These are phyloP conservation scores for Aspergillus pseudotamarii DNA, from an alignment of 2,329 filamentous ascomycete species.

Conservation along the genomic window DNA sequence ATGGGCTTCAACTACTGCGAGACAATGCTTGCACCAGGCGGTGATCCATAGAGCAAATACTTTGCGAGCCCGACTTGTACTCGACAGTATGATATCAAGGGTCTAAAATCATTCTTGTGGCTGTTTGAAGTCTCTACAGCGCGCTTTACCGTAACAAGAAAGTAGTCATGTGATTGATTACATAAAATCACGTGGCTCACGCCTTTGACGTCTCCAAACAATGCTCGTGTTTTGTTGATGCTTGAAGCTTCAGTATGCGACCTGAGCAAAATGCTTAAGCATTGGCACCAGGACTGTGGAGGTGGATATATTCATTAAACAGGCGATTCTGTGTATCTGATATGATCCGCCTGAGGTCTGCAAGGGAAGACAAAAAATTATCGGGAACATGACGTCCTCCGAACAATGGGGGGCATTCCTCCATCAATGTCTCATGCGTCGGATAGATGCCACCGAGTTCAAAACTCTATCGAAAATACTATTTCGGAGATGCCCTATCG, in stretches of 20 bases:
- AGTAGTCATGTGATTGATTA: slow-evolving; percentile 9
- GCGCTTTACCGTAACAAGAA: background rate
- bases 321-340: slow-evolving; percentile 1
- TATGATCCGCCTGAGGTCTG: slow-evolving; percentile 8
- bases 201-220: slow-evolving; percentile 12
- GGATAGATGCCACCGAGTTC: slow-evolving; percentile 43
- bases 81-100: background rate
- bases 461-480: slow-evolving; percentile 40
- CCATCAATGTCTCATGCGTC: slow-evolving; percentile 39
- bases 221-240: slow-evolving; percentile 13
- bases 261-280: slow-evolving; percentile 16
- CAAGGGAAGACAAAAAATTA: slow-evolving; percentile 3
- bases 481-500: slow-evolving; percentile 32
- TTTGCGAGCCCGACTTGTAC: background rate
- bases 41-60: background rate
- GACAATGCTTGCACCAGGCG: background rate
- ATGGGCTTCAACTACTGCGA: background rate
- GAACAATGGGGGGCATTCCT: slow-evolving; percentile 44
- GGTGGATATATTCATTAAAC: slow-evolving; percentile 9
- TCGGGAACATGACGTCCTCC: slow-evolving; percentile 29
- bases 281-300: slow-evolving; percentile 8
- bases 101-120: background rate
- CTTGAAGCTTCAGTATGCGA: slow-evolving; percentile 2
- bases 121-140: background rate
- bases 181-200: slow-evolving; percentile 11